Evolutionary conservation across 2,329 filamentous ascomycete species (phyloP), one percentile per base, ranked within the genome.

Genomic region (Clarireedia paspali): DNA sequence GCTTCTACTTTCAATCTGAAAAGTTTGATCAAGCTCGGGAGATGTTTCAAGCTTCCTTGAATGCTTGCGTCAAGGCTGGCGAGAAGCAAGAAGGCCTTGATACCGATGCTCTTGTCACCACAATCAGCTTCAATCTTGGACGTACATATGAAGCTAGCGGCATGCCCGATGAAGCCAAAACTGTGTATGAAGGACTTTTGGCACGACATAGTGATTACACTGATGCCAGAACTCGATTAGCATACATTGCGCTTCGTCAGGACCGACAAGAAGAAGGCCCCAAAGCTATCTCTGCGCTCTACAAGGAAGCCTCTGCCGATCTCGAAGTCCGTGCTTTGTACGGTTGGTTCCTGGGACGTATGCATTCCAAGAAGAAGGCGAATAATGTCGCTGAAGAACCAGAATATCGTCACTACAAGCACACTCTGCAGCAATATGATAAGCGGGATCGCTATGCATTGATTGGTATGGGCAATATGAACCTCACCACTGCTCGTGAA

Each of bases 361-460:
- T 82, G 15, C 77, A 82, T 63, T 86, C 88, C 12, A 91, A 92
- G 71, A 96, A 94, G 73, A 82, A 87, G 56, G 84, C 85, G 3
- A 75, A 82, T 51, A 92, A 94, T 67, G 80, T 96, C 58, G 84
- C 84, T 15, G 91, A 97, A 67, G 95, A 99, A 68, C 84, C 85
- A 36, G 94, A 99, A 71, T 87, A 96, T 66, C 84, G 91, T 3
- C 91, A 96, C 70, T 95, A 95, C 78, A 99, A 97, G 74, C 91
- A 96, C 71, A 97, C 92, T 0, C 76, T 99, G 30, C 90, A 95
- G 69, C 85, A 91, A 63, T 87, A 91, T 69, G 92, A 99, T 75
- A 99, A 97, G 77, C 94, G 99, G 69, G 94, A 99, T 70, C 82
- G 90, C n/a, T 99, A 99, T 70, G 90, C 94, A 4, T 77, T 99